Conservation (phyloP, 306 rosid species). For the Begonia fuchsioides region DNA sequence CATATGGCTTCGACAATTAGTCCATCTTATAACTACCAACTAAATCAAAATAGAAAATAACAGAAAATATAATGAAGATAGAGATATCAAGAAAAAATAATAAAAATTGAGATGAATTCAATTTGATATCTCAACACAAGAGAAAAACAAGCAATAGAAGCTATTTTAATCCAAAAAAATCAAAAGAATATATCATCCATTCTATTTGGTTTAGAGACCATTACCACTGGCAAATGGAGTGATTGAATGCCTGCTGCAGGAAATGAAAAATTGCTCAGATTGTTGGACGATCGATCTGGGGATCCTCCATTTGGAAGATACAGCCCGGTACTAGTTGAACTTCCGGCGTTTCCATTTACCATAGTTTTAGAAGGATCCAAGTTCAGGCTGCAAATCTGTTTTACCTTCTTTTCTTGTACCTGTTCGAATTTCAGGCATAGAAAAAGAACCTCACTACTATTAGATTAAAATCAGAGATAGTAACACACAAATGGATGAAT, state of each 20-base stretch:
- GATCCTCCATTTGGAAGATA: conserved; percentile 40
- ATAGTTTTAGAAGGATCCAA: conserved; percentile 24
- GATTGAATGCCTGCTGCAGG: conserved; percentile 23
- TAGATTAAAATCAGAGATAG: too few relatives aligned
- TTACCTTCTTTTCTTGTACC: conserved; percentile 31
- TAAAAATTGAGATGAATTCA: too few relatives aligned
- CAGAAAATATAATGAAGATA: too few relatives aligned
- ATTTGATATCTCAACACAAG: neutral
- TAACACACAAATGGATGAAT: too few relatives aligned
- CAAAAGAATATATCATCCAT: neutral
- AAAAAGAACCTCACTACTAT: neutral
- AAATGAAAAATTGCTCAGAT: conserved; percentile 18
- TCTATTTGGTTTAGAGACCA: conserved; percentile 3
- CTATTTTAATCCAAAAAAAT: neutral
- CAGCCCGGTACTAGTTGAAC: conserved; percentile 23
- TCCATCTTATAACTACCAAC: neutral
- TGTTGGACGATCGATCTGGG: conserved; percentile 14
- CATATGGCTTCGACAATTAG: conserved; percentile 14
- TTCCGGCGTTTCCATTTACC: conserved; percentile 29
- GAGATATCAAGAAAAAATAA: too few relatives aligned
- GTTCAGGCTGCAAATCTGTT: conserved; percentile 45
- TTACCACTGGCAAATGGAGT: conserved; percentile 50
- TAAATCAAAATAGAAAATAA: too few relatives aligned
- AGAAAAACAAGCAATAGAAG: neutral
- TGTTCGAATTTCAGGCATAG: conserved; percentile 3